Evolutionary conservation across 495 filamentous ascomycete species (phyloP), one percentile per base, ranked within the genome.

Genomic region (Xylona heveae): DNA sequence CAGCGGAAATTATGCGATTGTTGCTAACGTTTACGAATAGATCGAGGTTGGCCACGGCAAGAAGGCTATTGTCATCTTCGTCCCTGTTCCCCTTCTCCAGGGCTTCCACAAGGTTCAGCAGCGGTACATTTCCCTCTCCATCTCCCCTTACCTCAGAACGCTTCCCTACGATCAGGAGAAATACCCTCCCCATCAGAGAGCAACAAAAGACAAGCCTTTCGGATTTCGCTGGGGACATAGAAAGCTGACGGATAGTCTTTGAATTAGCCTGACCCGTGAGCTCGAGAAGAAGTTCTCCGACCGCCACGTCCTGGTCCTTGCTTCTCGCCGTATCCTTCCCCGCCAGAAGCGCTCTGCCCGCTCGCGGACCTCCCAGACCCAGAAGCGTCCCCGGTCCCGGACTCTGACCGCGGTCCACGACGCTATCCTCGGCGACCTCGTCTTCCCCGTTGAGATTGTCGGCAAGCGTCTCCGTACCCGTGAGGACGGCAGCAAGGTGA

Each of bases 241-340:
- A n/a, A n/a, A n/a, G n/a, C n/a, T n/a, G n/a, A n/a, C n/a, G n/a
- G n/a, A n/a, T n/a, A n/a, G n/a, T n/a, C n/a, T 6, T 34, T 20
- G 6, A 14, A 15, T 8, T 49, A 95, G 88, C 52, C 74, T 97
- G 46, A 95, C 88, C 62, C 88, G 88, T 60, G 88, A 97, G 71
- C 83, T 97, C 50, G 88, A 97, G 71, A 95, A 97, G 81, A 97
- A 95, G 68, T 97, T 97, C 79, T 93, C 88, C 44, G 88, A 95
- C 71, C 85, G 88, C 61, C 88, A 97, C 63, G 88, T 97, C 57
- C 71, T 97, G 54, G 81, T 97, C 73, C 72, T 97, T 42, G 88
- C 85, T 47, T 83, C 85, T 52, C 88, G 88, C 70, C 85, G 88
- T 58, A 97, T 97, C 53, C 78, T 97, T 35, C 84, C 88, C 52